Evolutionary conservation across 2,329 filamentous ascomycete species (phyloP), one percentile per base, ranked within the genome.

Genomic region (Colletotrichum eleusines): DNA sequence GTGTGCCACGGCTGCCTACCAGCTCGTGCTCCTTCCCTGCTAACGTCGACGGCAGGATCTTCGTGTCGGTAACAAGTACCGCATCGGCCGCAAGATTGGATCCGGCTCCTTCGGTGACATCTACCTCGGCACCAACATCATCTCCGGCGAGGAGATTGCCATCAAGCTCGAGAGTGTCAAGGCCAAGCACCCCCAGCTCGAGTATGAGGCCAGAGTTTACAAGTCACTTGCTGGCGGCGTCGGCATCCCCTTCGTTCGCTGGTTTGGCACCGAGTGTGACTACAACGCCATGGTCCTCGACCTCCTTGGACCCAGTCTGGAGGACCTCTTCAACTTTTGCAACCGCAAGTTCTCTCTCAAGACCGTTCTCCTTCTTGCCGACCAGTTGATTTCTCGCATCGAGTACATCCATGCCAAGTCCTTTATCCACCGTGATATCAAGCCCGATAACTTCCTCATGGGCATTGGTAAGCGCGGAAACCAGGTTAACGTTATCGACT

Each of bases 231-330:
- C 96, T 67, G 96, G 96, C 75, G 96, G 96, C 82, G 96, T 98
- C 77, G 96, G 96, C 72, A 99, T 99, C 75, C 96, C 96, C 58
- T 98, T 98, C 79, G 96, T 99, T 80, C 94, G 95, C 84, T 99
- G 96, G 96, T 99, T 98, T 83, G 96, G 96, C 76, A 98, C 95
- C 72, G 96, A 99, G 85, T 98, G 95, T 84, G 96, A 98, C 86
- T 98, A 99, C 90, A 98, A 99, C 84, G 96, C 96, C 82, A 98
- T 99, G 96, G 96, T 99, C 63, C 90, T 98, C 75, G 96, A 99
- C 80, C 91, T 99, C 33, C 92, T 99, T 69, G 96, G 96, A 48
- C 96, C 96, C 75, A 96, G 92, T 79, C 85, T 99, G 83, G 96
- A 99, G 84, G 96, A 99, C 81, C 89, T 99, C 42, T 99, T 99